phyloP scores from a whole-genome alignment of 805 yeast genomes.

The Lipomyces yamanashiensis region DNA sequence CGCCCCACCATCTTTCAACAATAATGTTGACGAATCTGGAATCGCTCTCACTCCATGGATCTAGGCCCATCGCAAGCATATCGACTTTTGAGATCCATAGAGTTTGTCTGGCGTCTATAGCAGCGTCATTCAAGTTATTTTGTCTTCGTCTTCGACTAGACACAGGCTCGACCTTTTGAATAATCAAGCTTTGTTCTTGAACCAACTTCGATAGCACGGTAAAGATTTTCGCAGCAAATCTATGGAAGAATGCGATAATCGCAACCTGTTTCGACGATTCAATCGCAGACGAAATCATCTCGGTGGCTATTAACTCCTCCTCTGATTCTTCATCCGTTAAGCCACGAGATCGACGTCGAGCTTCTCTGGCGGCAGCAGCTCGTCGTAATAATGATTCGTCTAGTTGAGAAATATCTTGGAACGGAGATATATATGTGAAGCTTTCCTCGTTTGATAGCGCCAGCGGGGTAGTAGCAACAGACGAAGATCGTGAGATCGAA shows the following conservation, averaged over 20 bases:
- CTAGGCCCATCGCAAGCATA: constrained; percentile 61
- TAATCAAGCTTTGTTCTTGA: constrained; percentile 28
- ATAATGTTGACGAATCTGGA: constrained; percentile 52
- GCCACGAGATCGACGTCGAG: constrained; percentile 5
- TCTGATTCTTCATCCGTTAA: constrained; percentile 14
- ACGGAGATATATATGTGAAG: constrained; percentile 33
- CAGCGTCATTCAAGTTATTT: background rate
- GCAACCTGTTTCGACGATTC: constrained; percentile 37
- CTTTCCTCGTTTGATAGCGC: constrained; percentile 30
- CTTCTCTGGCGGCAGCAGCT: constrained; percentile 14
- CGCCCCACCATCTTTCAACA: constrained; percentile 55
- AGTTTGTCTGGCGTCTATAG: constrained; percentile 19
- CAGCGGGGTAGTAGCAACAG: constrained; percentile 33
- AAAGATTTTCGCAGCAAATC: constrained; percentile 37
- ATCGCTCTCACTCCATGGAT: constrained; percentile 56
- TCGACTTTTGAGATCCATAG: constrained; percentile 47
- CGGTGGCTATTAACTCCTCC: constrained; percentile 9
- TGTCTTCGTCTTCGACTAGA: constrained; percentile 11
- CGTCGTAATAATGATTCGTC: constrained; percentile 25
- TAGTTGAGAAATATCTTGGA: constrained; percentile 29
- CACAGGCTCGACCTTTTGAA: constrained; percentile 19
- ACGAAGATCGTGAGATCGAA: constrained; percentile 33
- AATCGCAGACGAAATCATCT: constrained; percentile 14
- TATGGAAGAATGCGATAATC: constrained; percentile 39
- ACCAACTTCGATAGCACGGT: constrained; percentile 23